Percentiles rank a stretch among this genome's conserved stretches.
Conservation (phyloP, 768 basidiomycete species). For the Hemileccinum impolitum region DNA sequence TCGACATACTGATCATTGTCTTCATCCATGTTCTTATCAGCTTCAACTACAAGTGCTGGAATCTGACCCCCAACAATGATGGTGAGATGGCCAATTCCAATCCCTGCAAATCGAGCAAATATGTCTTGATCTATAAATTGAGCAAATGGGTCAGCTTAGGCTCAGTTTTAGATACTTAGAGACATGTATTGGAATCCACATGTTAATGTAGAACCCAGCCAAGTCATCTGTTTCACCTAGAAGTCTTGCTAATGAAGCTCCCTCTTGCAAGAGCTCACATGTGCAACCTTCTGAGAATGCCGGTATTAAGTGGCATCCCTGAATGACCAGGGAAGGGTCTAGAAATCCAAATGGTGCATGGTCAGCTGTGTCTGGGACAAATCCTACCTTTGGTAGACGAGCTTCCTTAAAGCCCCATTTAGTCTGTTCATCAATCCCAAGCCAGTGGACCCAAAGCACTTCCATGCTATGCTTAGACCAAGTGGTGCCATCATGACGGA, state of each 20-base stretch:
- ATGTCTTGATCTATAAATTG: too few relatives aligned
- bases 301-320: background rate
- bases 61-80: too few relatives aligned
- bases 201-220: constrained; percentile 5
- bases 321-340: background rate
- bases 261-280: background rate
- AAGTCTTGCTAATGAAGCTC: background rate
- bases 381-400: constrained; percentile 16
- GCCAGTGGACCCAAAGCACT: constrained; percentile 26
- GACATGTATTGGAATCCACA: background rate
- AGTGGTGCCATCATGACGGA: background rate
- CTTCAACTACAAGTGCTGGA: too few relatives aligned
- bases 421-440: constrained; percentile 7
- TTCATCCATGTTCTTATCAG: too few relatives aligned
- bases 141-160: too few relatives aligned
- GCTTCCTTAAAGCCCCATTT: constrained; percentile 7
- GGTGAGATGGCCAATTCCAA: too few relatives aligned
- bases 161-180: too few relatives aligned
- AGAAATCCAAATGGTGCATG: background rate
- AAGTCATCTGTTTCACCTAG: background rate
- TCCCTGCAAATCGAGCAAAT: too few relatives aligned
- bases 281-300: background rate
- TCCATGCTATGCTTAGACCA: constrained; percentile 1
- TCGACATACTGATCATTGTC: too few relatives aligned
- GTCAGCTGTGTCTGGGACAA: background rate